Percentiles rank a stretch among this genome's conserved stretches.
Evolutionary conservation across 2,329 filamentous ascomycete genomes (phyloP).

Genomic region (Alternaria arbusti): DNA sequence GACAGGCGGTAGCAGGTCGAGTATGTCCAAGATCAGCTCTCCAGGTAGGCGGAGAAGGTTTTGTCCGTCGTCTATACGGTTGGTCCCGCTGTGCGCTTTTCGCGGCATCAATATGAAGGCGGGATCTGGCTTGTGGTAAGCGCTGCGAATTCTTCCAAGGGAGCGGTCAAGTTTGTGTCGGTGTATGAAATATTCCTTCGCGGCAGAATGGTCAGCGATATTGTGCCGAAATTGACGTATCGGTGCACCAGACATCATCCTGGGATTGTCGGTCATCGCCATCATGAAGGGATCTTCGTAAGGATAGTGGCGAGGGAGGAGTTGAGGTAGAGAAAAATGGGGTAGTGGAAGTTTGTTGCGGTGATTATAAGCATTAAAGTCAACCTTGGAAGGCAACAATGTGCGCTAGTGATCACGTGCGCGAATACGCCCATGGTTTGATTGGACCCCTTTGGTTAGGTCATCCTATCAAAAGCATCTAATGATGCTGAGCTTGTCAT

Average conservation of each 20-base stretch:
- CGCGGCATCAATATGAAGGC: not conserved
- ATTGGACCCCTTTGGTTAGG: not conserved
- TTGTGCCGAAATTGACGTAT: accelerated
- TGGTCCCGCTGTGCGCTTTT: too few relatives aligned
- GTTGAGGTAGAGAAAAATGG: too few relatives aligned
- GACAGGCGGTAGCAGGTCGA: too few relatives aligned
- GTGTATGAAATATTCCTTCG: not conserved
- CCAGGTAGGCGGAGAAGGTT: too few relatives aligned
- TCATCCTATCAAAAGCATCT: too few relatives aligned
- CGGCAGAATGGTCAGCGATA: not conserved
- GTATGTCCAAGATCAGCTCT: too few relatives aligned
- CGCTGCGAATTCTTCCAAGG: too few relatives aligned
- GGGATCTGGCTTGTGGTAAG: not conserved
- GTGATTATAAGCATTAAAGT: not conserved
- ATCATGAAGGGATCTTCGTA: too few relatives aligned
- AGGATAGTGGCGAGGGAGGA: too few relatives aligned
- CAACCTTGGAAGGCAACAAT: not conserved
- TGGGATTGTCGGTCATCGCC: accelerated
- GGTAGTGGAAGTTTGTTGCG: not conserved
- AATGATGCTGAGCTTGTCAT: too few relatives aligned
- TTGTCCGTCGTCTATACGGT: too few relatives aligned
- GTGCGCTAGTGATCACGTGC: not conserved
- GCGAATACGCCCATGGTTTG: not conserved
- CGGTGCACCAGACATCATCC: not conserved
- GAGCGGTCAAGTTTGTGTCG: not conserved